Conservation (phyloP, 306 rosid genomes). For the Sesbania bispinosa region DNA sequence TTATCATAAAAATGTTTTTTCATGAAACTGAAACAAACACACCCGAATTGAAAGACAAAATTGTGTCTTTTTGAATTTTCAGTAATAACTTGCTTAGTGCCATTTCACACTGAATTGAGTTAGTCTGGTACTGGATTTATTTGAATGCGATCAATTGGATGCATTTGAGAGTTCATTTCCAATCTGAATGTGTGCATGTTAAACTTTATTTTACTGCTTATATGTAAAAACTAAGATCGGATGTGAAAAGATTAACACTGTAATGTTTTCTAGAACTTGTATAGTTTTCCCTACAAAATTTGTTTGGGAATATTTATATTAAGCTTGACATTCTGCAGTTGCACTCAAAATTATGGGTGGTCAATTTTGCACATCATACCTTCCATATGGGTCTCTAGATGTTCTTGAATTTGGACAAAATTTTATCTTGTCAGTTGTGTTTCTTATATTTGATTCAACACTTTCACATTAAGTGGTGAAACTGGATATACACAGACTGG, state of each 20-base stretch:
- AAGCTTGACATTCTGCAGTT: neutral
- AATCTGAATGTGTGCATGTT: neutral
- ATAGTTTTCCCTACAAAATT: neutral
- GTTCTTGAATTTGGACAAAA: neutral
- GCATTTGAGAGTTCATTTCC: neutral
- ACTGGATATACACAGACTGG: neutral
- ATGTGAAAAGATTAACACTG: neutral
- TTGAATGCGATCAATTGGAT: neutral
- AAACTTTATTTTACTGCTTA: neutral
- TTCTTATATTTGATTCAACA: neutral
- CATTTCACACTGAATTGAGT: neutral
- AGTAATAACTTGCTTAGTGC: slow-evolving; percentile 4
- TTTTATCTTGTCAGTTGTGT: neutral
- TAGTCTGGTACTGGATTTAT: neutral
- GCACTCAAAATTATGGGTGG: neutral
- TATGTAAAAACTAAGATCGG: neutral
- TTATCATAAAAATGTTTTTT: too few relatives aligned
- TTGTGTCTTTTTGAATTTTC: neutral
- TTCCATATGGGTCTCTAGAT: neutral
- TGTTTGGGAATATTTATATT: neutral
- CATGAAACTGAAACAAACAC: too few relatives aligned
- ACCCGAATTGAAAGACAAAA: neutral
- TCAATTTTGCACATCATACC: neutral
- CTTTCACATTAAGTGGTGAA: neutral
- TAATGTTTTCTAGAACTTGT: neutral